A percentile compares a stretch with the other conserved stretches of the same genome.
Evolutionary conservation across 345 rosid genomes (phyloP).

Genomic region (Limnanthes douglasii): DNA sequence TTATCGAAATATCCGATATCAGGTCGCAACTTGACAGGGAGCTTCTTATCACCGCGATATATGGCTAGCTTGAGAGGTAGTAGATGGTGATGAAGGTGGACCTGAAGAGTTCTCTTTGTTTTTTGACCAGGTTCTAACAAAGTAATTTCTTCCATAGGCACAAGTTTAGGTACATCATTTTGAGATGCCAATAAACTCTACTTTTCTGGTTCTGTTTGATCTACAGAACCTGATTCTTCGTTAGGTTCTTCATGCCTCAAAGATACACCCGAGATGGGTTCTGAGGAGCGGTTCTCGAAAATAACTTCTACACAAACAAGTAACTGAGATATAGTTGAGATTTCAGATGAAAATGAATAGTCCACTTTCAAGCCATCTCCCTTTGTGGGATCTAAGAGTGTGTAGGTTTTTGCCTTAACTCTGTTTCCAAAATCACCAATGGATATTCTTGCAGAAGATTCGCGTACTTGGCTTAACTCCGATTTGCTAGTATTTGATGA

Average conservation of each 20-base stretch:
- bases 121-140: slow-evolving; percentile 56
- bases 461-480: slow-evolving; percentile 19
- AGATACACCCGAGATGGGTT: slow-evolving; percentile 33
- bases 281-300: slow-evolving; percentile 59
- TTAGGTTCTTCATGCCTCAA: slow-evolving; percentile 52
- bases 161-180: slow-evolving; percentile 37
- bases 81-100: slow-evolving; percentile 79
- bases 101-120: slow-evolving; percentile 44
- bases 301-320: slow-evolving; percentile 50
- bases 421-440: slow-evolving; percentile 52
- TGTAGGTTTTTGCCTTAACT: slow-evolving; percentile 55
- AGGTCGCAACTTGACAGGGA: slow-evolving; percentile 76
- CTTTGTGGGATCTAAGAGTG: slow-evolving; percentile 59
- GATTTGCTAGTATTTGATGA: slow-evolving; percentile 27
- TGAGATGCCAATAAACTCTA: slow-evolving; percentile 40
- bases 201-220: slow-evolving; percentile 22
- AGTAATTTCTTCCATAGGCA: slow-evolving; percentile 56
- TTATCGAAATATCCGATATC: slow-evolving; percentile 92
- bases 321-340: slow-evolving; percentile 42
- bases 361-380: slow-evolving; percentile 84
- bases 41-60: slow-evolving; percentile 33
- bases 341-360: slow-evolving; percentile 61
- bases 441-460: slow-evolving; percentile 63
- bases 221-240: slow-evolving; percentile 29
- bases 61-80: slow-evolving; percentile 67